Base-by-base conservation (phyloP, 371 early-diverging fungal genomes). In the Mucor mucedo region DNA sequence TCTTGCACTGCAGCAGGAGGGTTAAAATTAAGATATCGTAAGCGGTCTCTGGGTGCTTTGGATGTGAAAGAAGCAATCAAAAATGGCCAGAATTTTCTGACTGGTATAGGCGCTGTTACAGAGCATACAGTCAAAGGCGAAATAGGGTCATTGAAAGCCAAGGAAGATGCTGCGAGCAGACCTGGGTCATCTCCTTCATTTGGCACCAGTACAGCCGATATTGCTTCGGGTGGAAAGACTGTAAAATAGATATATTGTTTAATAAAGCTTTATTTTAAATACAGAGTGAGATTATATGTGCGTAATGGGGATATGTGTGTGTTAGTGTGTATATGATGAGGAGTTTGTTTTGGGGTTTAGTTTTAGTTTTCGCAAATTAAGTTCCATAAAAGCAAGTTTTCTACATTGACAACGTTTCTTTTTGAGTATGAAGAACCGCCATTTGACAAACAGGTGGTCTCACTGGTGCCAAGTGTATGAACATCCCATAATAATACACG, bases 331-430 rank as follows among this genome's bases (percentile, higher is more conserved):
- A 21, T 21, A 21, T 21, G 27, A 47, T 21, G 21, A 21, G 21
- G 21, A 21, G 21, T 21, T 21, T 7, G 21, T 21, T 50, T 32
- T 27, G 48, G 48, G 5, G 4, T 47, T n/a, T 5, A 27, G 5
- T 27, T 21, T 29, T 50, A 29, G 30, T 50, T 14, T 30, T 50
- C 50, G 28, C 77, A 80, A 29, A 80, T 42, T 3, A 75, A 45
- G 48, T 75, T 72, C 71, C 72, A 75, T 40, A 80, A 53, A 6
- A 77, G 38, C 27, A 69, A 63, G 48, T 80, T 80, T 55, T 80
- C 80, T 2, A 77, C 49, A 49, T 70, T 70, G 29, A 80, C 64
- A 3, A 77, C 76, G 38, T 72, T 71, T 16, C 76, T 68, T 29
- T 56, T 69, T 0, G 76, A 70, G 33, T 80, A 77, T 28, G 64